Conservation (phyloP, 129 eudicot genomes). For the Ambrosia trifida region DNA sequence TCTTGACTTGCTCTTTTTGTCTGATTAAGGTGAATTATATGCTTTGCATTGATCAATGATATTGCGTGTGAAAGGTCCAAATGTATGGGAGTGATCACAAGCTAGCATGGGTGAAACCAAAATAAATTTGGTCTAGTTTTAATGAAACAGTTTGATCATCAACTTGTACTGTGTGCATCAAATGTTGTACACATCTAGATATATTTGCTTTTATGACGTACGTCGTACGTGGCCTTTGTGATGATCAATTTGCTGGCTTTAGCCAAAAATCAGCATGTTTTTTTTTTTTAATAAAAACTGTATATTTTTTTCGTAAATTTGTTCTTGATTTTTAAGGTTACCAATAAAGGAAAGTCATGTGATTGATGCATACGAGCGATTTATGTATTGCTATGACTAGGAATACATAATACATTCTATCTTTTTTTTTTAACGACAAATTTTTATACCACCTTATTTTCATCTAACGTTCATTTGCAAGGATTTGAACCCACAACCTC, state of each 20-base stretch:
- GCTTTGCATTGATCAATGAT: slow-evolving; percentile 28
- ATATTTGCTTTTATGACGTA: background rate
- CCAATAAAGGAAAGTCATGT: slow-evolving; percentile 15
- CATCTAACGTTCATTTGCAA: too few species aligned
- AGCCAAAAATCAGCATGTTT: background rate
- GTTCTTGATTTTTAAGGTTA: slow-evolving; percentile 17
- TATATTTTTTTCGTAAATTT: background rate
- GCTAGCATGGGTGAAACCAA: background rate
- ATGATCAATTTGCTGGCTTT: slow-evolving; percentile 23
- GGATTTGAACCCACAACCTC: too few species aligned
- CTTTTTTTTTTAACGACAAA: too few species aligned
- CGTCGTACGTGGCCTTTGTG: background rate
- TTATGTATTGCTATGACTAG: too few species aligned
- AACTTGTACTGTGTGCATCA: background rate
- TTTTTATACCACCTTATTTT: too few species aligned
- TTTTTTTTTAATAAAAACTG: too few species aligned
- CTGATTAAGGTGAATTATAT: slow-evolving; percentile 1
- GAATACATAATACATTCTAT: too few species aligned
- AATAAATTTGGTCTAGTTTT: too few species aligned
- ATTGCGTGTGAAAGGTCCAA: background rate
- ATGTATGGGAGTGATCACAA: slow-evolving; percentile 9
- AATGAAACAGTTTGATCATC: too few species aligned
- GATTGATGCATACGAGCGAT: too few species aligned
- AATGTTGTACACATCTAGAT: slow-evolving; percentile 9
- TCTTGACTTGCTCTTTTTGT: background rate